Percentiles rank a stretch among this genome's conserved stretches.
phyloP scores from a whole-genome alignment of 2,329 filamentous ascomycete species.

The Sarocladium brachiariae region DNA sequence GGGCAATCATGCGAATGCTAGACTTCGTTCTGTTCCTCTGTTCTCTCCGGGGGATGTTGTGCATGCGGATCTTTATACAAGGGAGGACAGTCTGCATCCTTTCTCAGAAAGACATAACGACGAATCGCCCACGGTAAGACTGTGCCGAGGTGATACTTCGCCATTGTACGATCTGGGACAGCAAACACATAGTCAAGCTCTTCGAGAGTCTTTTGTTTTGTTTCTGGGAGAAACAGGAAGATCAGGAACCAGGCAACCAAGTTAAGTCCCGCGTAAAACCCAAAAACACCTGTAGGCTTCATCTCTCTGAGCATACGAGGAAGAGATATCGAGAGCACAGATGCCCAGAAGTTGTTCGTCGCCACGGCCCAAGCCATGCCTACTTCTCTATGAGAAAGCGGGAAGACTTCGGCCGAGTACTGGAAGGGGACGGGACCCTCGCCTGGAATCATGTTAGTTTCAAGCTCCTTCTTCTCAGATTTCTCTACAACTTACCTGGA shows the following conservation, averaged over 20 bases:
- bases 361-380: constrained; percentile 56
- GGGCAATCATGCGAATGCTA: background rate
- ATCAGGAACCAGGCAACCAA: constrained; percentile 38
- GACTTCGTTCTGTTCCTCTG: background rate
- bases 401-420: constrained; percentile 54
- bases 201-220: constrained; percentile 43
- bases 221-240: constrained; percentile 43
- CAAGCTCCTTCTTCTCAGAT: too few species aligned
- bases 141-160: constrained; percentile 30
- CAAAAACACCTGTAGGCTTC: constrained; percentile 25
- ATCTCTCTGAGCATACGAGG: constrained; percentile 35
- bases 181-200: constrained; percentile 44
- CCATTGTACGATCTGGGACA: constrained; percentile 33
- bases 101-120: constrained; percentile 10
- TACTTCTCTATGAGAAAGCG: constrained; percentile 51
- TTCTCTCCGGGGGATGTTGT: background rate
- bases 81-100: constrained; percentile 4
- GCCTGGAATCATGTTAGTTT: constrained; percentile 10
- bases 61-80: background rate
- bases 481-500: constrained; percentile 30
- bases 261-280: constrained; percentile 42
- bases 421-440: constrained; percentile 53
- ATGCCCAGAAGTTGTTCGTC: constrained; percentile 46
- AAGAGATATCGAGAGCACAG: constrained; percentile 39
- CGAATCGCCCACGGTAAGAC: constrained; percentile 32